These are phyloP conservation scores for Cicer chorassanicum DNA, from an alignment of 306 rosid genomes.

Conservation along the genomic window DNA sequence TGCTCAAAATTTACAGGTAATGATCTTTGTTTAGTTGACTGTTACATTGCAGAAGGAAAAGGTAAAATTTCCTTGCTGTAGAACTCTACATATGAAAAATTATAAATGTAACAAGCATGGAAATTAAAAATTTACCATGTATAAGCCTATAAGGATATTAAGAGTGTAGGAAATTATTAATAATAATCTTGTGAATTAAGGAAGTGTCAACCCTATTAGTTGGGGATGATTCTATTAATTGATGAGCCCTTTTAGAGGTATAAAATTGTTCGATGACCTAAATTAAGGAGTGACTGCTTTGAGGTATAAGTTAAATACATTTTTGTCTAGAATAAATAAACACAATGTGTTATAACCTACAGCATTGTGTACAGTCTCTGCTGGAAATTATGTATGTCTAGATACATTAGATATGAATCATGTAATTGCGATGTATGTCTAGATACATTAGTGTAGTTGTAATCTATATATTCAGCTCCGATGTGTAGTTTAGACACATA, in stretches of 20 bases:
- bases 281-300: too few relatives aligned
- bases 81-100: constrained; percentile 38
- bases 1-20: constrained; percentile 81
- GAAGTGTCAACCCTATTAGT: constrained; percentile 10
- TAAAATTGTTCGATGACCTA: background rate
- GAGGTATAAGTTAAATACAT: too few relatives aligned
- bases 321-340: too few relatives aligned
- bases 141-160: constrained; percentile 30
- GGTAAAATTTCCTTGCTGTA: constrained; percentile 23
- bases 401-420: background rate
- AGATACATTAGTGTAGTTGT: background rate
- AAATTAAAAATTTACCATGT: constrained; percentile 1
- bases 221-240: constrained; percentile 14
- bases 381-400: background rate
- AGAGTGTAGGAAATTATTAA: constrained; percentile 9
- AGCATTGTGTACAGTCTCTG: background rate
- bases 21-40: constrained; percentile 23
- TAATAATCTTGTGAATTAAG: constrained; percentile 3
- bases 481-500: background rate
- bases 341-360: background rate
- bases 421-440: background rate
- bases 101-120: constrained; percentile 14
- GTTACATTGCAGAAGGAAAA: constrained; percentile 26
- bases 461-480: background rate
- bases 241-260: background rate